Base-by-base conservation (phyloP, 352 stramenopile species). In the Pythium aristosporum region DNA sequence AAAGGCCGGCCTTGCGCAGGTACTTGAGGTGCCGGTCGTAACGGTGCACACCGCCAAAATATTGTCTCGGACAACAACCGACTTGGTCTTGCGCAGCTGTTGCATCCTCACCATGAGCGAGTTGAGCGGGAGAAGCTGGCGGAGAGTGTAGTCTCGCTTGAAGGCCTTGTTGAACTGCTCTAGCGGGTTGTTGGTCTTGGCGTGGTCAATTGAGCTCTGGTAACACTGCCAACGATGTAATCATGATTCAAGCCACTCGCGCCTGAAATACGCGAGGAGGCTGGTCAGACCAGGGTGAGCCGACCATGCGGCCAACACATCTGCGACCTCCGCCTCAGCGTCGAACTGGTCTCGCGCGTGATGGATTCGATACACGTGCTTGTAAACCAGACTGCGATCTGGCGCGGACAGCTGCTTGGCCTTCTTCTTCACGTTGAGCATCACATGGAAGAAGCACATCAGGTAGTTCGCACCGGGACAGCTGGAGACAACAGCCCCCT, bases 361-460 rank as follows among this genome's bases (percentile, higher is more conserved):
- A 36, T 71, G 63, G 1, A 78, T 50, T 10, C 66, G 50, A 34
- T 74, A 69, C 5, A 72, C 34, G 9, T 66, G 56, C 5, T 54
- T 52, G 42, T 55, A 69, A 0, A 69, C 60, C 4, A 53, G 51
- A 2, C 15, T 37, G 34, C 28, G 46, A 21, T 50, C 57, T 10
- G 53, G 16, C 16, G 44, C 37, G 25, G 15, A 36, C 44, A 73
- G 20, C 0, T 41, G 2, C 3, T 46, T 47, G 25, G 49, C 12
- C 2, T 18, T 21, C 23, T 73, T 65, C 41, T 61, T 60, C 0
- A 71, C 41, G 10, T 77, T 75, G 1, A 51, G 52, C 21, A 71
- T 66, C 7, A 75, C 61, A 36, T 75, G 64, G n/a, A 71, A 75
- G 39, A 67, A 77, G 15, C 62, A 76, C 65, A 76, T 72, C 0